Conservation (phyloP, 1,284 basidiomycete species). For the Rhodotorula sp. region DNA sequence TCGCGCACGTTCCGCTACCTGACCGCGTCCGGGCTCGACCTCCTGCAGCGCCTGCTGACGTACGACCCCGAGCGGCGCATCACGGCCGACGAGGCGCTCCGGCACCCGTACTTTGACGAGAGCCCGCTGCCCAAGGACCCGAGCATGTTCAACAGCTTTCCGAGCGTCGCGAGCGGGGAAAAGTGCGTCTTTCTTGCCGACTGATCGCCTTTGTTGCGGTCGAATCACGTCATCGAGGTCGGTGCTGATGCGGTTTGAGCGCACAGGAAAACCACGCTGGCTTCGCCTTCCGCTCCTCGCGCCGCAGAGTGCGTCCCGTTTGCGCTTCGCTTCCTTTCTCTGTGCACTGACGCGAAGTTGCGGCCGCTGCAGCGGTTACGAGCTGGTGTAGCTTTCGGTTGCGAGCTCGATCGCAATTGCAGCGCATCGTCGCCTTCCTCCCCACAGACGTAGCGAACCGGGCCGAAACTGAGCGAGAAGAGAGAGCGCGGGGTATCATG, state of each 20-base stretch:
- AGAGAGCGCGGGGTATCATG: background rate
- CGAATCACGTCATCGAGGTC: background rate
- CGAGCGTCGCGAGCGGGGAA: constrained; percentile 94
- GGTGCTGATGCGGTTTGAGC: no score
- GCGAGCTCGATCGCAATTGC: background rate
- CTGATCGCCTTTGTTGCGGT: no score
- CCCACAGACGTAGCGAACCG: background rate
- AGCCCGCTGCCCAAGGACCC: constrained; percentile 93
- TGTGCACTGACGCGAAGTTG: no score
- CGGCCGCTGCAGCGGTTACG: constrained; percentile 26
- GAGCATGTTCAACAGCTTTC: constrained; percentile 95
- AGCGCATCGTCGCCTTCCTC: background rate
- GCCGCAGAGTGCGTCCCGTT: constrained; percentile 29
- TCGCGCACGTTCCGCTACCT: constrained; percentile 82
- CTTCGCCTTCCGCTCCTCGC: constrained; percentile 41
- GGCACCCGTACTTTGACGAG: constrained; percentile 97
- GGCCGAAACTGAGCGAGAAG: background rate
- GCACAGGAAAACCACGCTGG: constrained; percentile 39
- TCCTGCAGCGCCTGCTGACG: constrained; percentile 89
- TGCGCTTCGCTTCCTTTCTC: background rate
- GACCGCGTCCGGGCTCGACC: constrained; percentile 89
- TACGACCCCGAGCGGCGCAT: constrained; percentile 92
- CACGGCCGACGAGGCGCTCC: constrained; percentile 93
- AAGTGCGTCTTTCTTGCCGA: constrained; percentile 55
- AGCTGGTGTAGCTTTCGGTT: constrained; percentile 30